These are phyloP conservation scores for Cornus florida DNA, from an alignment of 148 eudicot genomes.

Conservation along the genomic window DNA sequence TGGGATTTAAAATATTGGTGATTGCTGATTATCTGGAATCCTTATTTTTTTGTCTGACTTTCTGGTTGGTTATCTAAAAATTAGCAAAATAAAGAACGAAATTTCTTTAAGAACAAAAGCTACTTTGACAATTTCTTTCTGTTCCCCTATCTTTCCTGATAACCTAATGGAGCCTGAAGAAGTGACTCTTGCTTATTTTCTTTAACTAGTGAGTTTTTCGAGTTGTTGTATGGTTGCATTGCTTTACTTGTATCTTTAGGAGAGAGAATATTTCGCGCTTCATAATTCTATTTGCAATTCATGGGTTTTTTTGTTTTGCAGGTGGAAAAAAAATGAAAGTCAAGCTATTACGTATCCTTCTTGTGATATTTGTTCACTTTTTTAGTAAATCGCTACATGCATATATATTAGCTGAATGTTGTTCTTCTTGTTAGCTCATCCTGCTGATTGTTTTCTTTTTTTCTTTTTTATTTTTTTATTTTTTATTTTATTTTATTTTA, in stretches of 20 bases:
- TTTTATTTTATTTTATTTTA: too few relatives aligned
- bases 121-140: too few relatives aligned
- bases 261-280: not conserved
- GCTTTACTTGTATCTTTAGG: not conserved
- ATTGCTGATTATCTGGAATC: too few relatives aligned
- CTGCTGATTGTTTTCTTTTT: not conserved
- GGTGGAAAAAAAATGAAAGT: constrained; percentile 64
- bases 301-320: constrained; percentile 19
- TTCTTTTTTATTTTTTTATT: too few relatives aligned
- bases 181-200: too few relatives aligned
- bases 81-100: too few relatives aligned
- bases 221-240: constrained; percentile 1
- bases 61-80: too few relatives aligned
- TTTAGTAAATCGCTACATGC: not conserved
- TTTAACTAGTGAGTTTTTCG: not conserved
- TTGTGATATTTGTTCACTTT: not conserved
- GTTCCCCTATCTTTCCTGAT: too few relatives aligned
- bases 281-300: not conserved
- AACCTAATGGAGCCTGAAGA: too few relatives aligned
- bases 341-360: constrained; percentile 66
- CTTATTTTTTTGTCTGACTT: too few relatives aligned
- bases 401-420: not conserved
- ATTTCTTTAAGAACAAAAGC: too few relatives aligned
- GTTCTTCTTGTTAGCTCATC: not conserved
- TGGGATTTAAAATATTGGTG: too few relatives aligned